A percentile compares a stretch with the other conserved stretches of the same genome.
Conservation (phyloP, 2,329 filamentous ascomycete species). For the Penicillium sp. region DNA sequence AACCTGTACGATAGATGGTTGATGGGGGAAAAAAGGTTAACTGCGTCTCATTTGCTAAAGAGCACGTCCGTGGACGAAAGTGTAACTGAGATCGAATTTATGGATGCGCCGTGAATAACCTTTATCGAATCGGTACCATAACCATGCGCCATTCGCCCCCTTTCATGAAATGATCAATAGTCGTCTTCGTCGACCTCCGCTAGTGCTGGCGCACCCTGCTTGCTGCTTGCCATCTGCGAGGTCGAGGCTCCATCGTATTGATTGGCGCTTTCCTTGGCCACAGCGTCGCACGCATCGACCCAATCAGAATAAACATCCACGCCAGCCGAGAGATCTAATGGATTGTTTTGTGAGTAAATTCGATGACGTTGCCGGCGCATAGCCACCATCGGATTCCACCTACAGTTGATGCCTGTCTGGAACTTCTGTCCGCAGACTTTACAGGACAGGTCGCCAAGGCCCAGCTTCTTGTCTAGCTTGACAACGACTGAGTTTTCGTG, state of each 20-base stretch:
- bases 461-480: slow-evolving; percentile 91
- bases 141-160: slow-evolving; percentile 28
- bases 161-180: slow-evolving; percentile 27
- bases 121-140: slow-evolving; percentile 19
- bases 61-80: not conserved
- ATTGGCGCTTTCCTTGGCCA: slow-evolving; percentile 64
- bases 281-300: slow-evolving; percentile 89
- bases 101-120: slow-evolving; percentile 13
- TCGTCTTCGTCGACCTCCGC: slow-evolving; percentile 34
- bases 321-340: slow-evolving; percentile 78
- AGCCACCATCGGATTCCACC: slow-evolving; percentile 38
- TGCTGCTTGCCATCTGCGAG: slow-evolving; percentile 24
- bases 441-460: slow-evolving; percentile 82
- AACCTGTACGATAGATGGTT: not conserved
- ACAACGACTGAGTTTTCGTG: slow-evolving; percentile 91
- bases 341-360: slow-evolving; percentile 1
- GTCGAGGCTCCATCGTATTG: slow-evolving; percentile 34
- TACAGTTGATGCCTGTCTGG: slow-evolving; percentile 91
- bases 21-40: not conserved
- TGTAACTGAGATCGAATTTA: not conserved
- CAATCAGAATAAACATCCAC: slow-evolving; percentile 98
- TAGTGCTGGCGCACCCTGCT: slow-evolving; percentile 19
- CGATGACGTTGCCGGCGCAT: not conserved
- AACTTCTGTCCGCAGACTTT: slow-evolving; percentile 94
- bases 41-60: not conserved